Percentiles rank a stretch among this genome's conserved stretches.
Conservation (phyloP, 495 filamentous ascomycete species). For the Polyplosphaeria fusca region DNA sequence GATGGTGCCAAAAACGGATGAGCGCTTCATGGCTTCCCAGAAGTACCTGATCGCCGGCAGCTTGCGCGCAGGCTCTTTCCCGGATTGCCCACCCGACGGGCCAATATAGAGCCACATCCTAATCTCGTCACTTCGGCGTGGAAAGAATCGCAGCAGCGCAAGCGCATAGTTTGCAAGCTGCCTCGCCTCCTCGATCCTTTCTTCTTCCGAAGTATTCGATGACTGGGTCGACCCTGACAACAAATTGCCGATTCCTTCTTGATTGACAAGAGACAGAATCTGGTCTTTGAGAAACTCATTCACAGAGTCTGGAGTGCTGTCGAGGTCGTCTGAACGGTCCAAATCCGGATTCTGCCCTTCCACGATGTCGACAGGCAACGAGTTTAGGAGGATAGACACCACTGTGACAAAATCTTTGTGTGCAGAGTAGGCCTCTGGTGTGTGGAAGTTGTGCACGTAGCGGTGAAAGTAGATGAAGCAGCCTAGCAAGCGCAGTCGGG, state of each 20-base stretch:
- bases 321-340: constrained; percentile 4
- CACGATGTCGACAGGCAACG: constrained; percentile 56
- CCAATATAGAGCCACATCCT: constrained; percentile 92
- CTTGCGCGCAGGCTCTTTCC: constrained; percentile 41
- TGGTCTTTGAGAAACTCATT: constrained; percentile 47
- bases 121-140: constrained; percentile 78
- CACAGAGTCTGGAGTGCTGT: not conserved
- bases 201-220: not conserved
- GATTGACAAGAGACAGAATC: constrained; percentile 61
- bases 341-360: constrained; percentile 49
- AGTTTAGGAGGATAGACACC: constrained; percentile 60
- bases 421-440: constrained; percentile 39
- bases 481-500: constrained; percentile 67
- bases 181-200: constrained; percentile 54
- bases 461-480: constrained; percentile 73
- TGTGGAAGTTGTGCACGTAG: constrained; percentile 46
- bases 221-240: constrained; percentile 42
- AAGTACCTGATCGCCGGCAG: constrained; percentile 78
- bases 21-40: constrained; percentile 72
- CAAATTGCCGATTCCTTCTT: constrained; percentile 60
- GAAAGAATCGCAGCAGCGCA: constrained; percentile 82
- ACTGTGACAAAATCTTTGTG: constrained; percentile 61
- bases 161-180: constrained; percentile 82
- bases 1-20: constrained; percentile 64
- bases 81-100: constrained; percentile 47